Evolutionary conservation across 1,284 basidiomycete genomes (phyloP).

Genomic region (Cryptococcus wingfieldii): DNA sequence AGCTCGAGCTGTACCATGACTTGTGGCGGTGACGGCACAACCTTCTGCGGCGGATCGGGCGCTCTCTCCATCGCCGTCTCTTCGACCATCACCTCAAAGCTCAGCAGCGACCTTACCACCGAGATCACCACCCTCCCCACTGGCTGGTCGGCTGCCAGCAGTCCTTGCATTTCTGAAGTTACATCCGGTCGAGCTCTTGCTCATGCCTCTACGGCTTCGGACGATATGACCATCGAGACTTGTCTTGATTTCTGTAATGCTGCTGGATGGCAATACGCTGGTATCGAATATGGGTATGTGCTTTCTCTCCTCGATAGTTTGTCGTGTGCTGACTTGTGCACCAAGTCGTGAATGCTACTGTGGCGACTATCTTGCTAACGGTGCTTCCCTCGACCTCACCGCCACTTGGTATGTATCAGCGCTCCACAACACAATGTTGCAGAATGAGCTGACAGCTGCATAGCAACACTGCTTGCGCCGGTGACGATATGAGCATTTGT

Average conservation of each 20-base stretch:
- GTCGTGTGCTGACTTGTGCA: constrained; percentile 6
- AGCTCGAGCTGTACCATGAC: constrained; percentile 22
- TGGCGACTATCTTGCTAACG: constrained; percentile 16
- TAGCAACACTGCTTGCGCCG: constrained; percentile 10
- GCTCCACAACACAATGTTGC: no score
- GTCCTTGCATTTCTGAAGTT: constrained; percentile 18
- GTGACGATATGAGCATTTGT: constrained; percentile 7
- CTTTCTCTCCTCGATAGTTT: constrained; percentile 8
- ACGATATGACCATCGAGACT: constrained; percentile 25
- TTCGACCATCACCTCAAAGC: constrained; percentile 7
- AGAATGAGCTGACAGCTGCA: no score
- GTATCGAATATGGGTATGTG: constrained; percentile 16
- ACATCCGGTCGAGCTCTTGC: constrained; percentile 24
- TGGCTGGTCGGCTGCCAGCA: constrained; percentile 19
- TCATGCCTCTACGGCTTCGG: constrained; percentile 12
- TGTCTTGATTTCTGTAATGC: constrained; percentile 23
- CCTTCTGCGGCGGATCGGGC: constrained; percentile 28
- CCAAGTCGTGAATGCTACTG: constrained; percentile 20
- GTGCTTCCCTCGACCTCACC: constrained; percentile 7
- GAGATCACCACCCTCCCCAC: constrained; percentile 13
- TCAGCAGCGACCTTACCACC: constrained; percentile 10
- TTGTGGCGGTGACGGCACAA: constrained; percentile 24
- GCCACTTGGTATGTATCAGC: constrained; percentile 1
- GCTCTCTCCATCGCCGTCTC: constrained; percentile 19
- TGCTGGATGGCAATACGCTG: constrained; percentile 21